phyloP scores from a whole-genome alignment of 2,329 filamentous ascomycete species.

The Juglanconis sp. region DNA sequence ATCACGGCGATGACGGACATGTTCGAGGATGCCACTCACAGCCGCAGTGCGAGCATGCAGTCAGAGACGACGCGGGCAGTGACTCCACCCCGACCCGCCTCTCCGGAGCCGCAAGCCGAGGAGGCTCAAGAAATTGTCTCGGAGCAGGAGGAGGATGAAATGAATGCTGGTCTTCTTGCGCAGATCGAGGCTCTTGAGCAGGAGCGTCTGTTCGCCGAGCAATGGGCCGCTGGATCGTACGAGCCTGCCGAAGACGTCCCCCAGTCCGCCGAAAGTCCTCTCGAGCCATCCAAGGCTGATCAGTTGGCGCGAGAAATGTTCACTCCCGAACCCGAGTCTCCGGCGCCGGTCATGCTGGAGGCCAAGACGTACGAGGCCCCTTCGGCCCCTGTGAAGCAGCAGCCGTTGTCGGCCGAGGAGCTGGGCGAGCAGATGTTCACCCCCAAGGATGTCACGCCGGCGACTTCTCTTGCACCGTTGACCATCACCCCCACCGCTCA shows the following conservation, averaged over 20 bases:
- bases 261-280: neutral
- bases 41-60: neutral
- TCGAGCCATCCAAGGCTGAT: neutral
- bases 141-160: neutral
- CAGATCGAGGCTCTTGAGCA: constrained; percentile 32
- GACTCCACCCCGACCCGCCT: neutral
- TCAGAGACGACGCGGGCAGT: neutral
- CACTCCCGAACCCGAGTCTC: neutral
- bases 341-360: neutral
- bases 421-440: constrained; percentile 3
- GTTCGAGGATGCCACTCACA: neutral
- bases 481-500: neutral
- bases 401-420: neutral
- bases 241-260: neutral
- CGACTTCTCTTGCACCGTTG: neutral
- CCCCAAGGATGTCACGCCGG: constrained; percentile 1
- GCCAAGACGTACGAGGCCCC: neutral
- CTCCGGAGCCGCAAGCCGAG: neutral
- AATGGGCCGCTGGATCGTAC: constrained; percentile 15
- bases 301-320: neutral
- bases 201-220: constrained; percentile 27
- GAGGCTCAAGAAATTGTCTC: neutral
- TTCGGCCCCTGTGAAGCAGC: neutral
- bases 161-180: constrained; percentile 23
- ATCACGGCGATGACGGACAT: constrained; percentile 5